Evolutionary conservation across 2,329 filamentous ascomycete genomes (phyloP).

Genomic region (Fusarium nisikadoi): DNA sequence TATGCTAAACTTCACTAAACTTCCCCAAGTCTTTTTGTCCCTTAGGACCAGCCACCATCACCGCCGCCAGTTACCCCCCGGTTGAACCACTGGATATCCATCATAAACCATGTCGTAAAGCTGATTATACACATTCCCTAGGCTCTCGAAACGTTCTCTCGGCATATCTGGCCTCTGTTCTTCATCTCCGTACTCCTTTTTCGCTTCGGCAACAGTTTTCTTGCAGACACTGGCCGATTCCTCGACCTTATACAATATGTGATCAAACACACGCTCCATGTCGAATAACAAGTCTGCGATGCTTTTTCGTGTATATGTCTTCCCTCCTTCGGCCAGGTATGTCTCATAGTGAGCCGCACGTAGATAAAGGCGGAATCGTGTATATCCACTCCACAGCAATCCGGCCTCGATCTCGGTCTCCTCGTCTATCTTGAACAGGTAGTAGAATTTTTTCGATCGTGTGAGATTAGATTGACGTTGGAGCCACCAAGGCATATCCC

Average conservation of each 20-base stretch:
- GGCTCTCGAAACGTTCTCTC: background rate
- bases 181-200: background rate
- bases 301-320: fast-evolving
- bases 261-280: background rate
- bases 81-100: too few relatives aligned
- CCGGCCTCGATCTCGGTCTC: background rate
- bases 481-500: background rate
- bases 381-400: background rate
- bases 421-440: background rate
- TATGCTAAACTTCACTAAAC: too few relatives aligned
- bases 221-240: background rate
- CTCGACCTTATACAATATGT: background rate
- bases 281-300: fast-evolving
- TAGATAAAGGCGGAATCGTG: background rate
- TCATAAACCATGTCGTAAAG: background rate
- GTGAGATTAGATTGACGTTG: background rate
- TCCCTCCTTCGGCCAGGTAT: background rate
- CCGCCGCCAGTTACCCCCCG: too few relatives aligned
- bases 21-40: too few relatives aligned
- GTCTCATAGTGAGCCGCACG: background rate
- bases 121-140: fast-evolving
- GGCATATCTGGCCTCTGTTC: background rate
- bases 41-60: too few relatives aligned
- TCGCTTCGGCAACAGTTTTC: background rate
- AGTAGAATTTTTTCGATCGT: background rate